Evolutionary conservation across 805 yeast genomes (phyloP), one percentile per base, ranked within the genome.

Genomic region (Myxozyma mucilagina): DNA sequence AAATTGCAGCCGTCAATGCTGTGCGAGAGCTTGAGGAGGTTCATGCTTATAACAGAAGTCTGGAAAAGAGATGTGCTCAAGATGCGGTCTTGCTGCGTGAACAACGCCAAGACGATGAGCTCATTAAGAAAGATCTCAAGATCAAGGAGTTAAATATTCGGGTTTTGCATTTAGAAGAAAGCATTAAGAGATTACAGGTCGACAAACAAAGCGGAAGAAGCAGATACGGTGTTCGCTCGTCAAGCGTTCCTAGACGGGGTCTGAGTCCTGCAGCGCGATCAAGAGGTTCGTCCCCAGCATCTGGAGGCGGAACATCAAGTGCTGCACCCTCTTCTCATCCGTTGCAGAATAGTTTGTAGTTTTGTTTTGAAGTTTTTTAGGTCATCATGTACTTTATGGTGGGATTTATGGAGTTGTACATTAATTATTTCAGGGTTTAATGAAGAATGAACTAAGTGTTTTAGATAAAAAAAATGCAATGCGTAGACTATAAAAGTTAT

Each of bases 131-230:
- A 51, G 73, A 73, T 43, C 67, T 60, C 2, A 65, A 67, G 49
- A 72, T 73, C 36, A 47, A 58, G 5, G 71, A 70, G 24, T 67
- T 74, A 14, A 54, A 60, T 29, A 67, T 61, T n/a, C 69, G 67
- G 51, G 53, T 75, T 24, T 64, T 67, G 18, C 62, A 64, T 42
- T 61, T 73, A 34, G 72, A 73, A 49, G 74, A 74, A 54, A 74
- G 72, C n/a, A 59, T 75, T 4, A 55, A 64, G 31, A 34, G 63
- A 29, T 49, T 65, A 36, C 69, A 64, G 24, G 57, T 42, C 35
- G 70, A 67, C 13, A 35, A 53, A 48, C 59, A 56, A 38, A 56
- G 59, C 35, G 56, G 64, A n/a, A 59, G 68, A 7, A 59, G 68
- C 4, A 63, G 68, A n/a, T 66, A 66, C 45, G 66, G 69, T 13